Base-by-base conservation (phyloP, 2,329 filamentous ascomycete genomes). In the Fusarium albidum region DNA sequence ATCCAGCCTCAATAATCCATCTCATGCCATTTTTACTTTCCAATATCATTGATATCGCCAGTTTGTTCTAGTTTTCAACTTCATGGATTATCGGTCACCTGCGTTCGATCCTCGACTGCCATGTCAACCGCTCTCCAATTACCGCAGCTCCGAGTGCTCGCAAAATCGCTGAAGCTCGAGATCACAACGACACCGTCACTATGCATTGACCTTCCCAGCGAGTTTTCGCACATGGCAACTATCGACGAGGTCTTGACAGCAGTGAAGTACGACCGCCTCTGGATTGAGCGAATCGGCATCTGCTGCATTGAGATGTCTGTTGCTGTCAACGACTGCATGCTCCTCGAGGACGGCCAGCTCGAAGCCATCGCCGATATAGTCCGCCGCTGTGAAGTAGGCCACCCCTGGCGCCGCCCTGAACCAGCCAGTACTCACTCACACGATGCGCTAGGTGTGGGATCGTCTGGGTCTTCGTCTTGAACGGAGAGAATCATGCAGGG, bases 271-370 rank as follows among this genome's bases (percentile, higher is more conserved):
- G 39, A 53, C 2, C 63, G 69, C 29, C 44, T 75, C 18, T 76
- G 74, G 74, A 68, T 73, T 27, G 58, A 63, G 10, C 68, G 70
- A n/a, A 58, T 52, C 7, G 65, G 70, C 1, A 45, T 57, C 10
- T 75, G 72, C 43, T 61, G 60, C 33, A 57, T 75, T 13, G 56
- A 65, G 6, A n/a, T 71, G 21, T 64, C 64, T 1, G 10, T 75
- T 1, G 43, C 63, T 1, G 35, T 67, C 5, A 52, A 68, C 26
- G 63, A 55, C 7, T 40, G 57, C 9, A 48, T 55, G 2, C 17
- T 68, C 6, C 34, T 40, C 3, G 61, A 67, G 2, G 14, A 26
- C 6, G 34, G 35, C 3, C 32, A 44, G 9, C 29, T 69, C 4
- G 29, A 46, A 9, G 17, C 44, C 12, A 38, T 70, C 25, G 50